phyloP scores from a whole-genome alignment of 305 asterid genomes.

The Ilex paraguariensis region DNA sequence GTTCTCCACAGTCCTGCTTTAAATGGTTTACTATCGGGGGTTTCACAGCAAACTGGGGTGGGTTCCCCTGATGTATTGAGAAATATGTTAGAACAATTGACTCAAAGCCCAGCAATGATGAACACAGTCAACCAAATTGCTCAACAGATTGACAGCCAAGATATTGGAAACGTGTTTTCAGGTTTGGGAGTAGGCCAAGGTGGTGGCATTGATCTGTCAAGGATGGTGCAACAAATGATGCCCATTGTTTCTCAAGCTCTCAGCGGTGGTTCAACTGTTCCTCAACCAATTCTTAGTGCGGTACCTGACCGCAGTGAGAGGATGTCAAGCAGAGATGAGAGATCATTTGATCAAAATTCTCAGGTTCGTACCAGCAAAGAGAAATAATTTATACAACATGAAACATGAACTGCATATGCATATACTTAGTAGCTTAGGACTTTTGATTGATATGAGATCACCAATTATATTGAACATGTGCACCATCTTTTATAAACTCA shows the following conservation, averaged over 20 bases:
- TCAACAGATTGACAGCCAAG: conserved; percentile 70
- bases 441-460: no score
- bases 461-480: no score
- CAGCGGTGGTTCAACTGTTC: conserved; percentile 43
- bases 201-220: conserved; percentile 73
- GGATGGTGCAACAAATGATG: conserved; percentile 94
- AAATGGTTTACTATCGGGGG: conserved; percentile 65
- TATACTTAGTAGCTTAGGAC: no score
- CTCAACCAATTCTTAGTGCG: conserved; percentile 24
- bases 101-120: conserved; percentile 78
- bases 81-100: conserved; percentile 64
- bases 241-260: conserved; percentile 86
- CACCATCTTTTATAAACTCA: no score
- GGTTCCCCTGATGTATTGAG: conserved; percentile 80
- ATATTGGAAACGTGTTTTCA: conserved; percentile 70
- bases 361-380: conserved; percentile 41
- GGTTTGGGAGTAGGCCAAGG: conserved; percentile 52
- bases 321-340: conserved; percentile 25
- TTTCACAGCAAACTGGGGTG: conserved; percentile 78
- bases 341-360: conserved; percentile 20
- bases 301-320: conserved; percentile 24
- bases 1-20: conserved; percentile 69
- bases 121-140: conserved; percentile 79
- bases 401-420: no score
- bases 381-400: neutral